Evolutionary conservation across 345 rosid species (phyloP), one percentile per base, ranked within the genome.

Genomic region (Bruguiera gymnorhiza): DNA sequence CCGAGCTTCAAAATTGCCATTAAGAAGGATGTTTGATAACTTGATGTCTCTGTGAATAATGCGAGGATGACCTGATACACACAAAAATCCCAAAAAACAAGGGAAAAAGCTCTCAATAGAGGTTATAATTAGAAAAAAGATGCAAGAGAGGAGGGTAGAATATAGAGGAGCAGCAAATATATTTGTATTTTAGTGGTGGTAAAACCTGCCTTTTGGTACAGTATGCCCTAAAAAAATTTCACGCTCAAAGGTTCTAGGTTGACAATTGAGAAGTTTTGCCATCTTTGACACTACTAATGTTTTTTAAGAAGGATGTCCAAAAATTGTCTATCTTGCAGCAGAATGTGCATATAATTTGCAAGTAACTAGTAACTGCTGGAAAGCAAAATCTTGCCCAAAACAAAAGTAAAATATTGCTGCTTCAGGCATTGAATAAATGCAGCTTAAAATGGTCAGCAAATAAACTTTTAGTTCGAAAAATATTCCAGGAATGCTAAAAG

Each of bases 1-100:
- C 97, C 57, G 87, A 46, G 99, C 97, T 70, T 95, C 97, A 69
- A 90, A 95, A 72, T 88, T 92, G 82, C 71, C 76, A 60, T 95
- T 97, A 6, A 95, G 83, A 67, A 95, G 97, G 79, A 95, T 95
- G 76, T 95, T 95, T 5, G 97, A 92, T 23, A 97, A 95, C 85
- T 95, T 95, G 55, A 95, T 90, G 79, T 95, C 99, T 74, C 99
- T 84, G 83, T 95, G 97, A 78, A 95, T 92, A 65, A 95, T 92
- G 52, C 99, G 97, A 43, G 99, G 99, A 84, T 90, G 97, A 65
- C 99, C 99, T 95, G 84, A 77, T 60, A 60, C 21, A 59, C 54
- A n/a, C 5, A 65, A 36, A 67, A 48, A 52, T 19, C 8, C 55
- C 63, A 66, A 32, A 32, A 37, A 51, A 27, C 43, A 36, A 34